Base-by-base conservation (phyloP, 441 rosid genomes). In the Pelargonium myrrhifolium region DNA sequence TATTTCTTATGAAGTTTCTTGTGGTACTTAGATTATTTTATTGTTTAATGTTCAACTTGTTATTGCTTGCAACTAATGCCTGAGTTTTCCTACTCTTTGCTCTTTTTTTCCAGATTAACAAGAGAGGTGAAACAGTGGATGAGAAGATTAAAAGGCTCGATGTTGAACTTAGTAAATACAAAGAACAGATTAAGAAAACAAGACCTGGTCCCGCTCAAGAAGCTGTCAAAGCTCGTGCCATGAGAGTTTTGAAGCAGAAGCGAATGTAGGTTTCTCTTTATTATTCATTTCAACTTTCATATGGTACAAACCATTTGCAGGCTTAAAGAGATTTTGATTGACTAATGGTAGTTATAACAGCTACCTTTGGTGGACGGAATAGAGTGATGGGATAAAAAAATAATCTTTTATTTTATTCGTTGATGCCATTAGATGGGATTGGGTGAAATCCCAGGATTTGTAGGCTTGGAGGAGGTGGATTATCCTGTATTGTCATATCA, bases 161-260 rank as follows among this genome's bases (percentile, higher is more conserved):
- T 59, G 82, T 75, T 0, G 97, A 90, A 70, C 88, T 95, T 17
- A 75, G 79, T 65, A 85, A 80, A 79, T 92, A 86, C 76, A 89
- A 71, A 62, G 98, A 90, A 49, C 97, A 89, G 77, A 85, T 93
- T 42, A 89, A 89, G 78, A 90, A 76, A 70, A 90, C 94, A 20
- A 78, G 96, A 35, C 94, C 97, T 6, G 96, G 96, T 64, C 93
- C 94, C 39, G 89, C 94, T 67, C 97, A 89, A 35, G 96, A 90
- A 74, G 98, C 94, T 64, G 37, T 92, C 64, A 95, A 95, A 83
- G 84, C 97, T 65, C 84, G 98, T 51, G 99, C 98, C 35, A 85
- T 95, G 96, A 76, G 94, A 68, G 85, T 89, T 82, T 93, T 95
- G 64, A 90, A 89, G 78, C 98, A 92, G 84, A 95, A 92, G 81